Base-by-base conservation (phyloP, 2,329 filamentous ascomycete genomes). In the Fusarium pseudograminearum region DNA sequence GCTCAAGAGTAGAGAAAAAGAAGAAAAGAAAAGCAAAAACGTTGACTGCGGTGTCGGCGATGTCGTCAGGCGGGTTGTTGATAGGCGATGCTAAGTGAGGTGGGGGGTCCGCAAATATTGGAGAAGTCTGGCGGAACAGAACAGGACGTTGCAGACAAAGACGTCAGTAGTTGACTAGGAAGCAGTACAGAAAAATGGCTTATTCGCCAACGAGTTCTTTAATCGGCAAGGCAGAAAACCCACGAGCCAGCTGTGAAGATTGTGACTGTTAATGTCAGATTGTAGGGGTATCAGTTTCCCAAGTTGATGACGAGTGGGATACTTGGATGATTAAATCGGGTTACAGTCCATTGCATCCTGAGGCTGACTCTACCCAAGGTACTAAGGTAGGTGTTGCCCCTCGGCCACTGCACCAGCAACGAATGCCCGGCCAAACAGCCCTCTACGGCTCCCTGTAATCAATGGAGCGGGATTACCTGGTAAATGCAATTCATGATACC, bases 21-120 rank as follows among this genome's bases (percentile, higher is more conserved):
- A 24, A 42, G 38, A 44, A 65, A 57, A 52, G 40, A 51, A 46
- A 54, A 61, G 31, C 53, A 54, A 61, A 40, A 38, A 30, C 36
- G 53, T 50, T 41, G 60, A 48, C 57, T 62, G 70, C 60, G 63
- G 69, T 62, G 68, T 71, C 60, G 61, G 61, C 57, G 72, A 72
- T 73, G 66, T 75, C 71, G 74, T 73, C 69, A 69, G 54, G 63
- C 57, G 51, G 56, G 50, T 48, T 59, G 60, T 61, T 59, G 57
- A 59, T 50, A 60, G 62, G 55, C 58, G 59, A 59, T 65, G 61
- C 41, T 40, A 46, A 18, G 24, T 28, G 40, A 61, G 57, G 54
- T 65, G 56, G 48, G 61, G 47, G 60, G 60, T 66, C 58, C 62
- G 67, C 61, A 71, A 67, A 65, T 56, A 61, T 63, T 70, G 63